Base-by-base conservation (phyloP, 768 basidiomycete species). In the Lactarius sp. region DNA sequence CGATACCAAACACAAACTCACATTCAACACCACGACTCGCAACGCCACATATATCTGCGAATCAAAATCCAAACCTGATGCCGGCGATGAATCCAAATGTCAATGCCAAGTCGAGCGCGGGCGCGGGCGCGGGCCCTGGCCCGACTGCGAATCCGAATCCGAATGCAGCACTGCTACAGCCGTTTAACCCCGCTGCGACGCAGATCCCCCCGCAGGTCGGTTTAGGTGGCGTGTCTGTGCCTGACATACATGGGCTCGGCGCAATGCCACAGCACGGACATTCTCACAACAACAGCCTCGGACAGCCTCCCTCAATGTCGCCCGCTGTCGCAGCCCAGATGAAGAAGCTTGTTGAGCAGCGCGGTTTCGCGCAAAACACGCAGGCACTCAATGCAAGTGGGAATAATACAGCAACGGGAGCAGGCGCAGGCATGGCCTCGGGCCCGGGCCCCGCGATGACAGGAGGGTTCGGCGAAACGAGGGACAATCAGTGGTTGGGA, bases 271-370 rank as follows among this genome's bases (percentile, higher is more conserved):
- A 58, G 27, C 42, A 34, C 16, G 61, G 61, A 33, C 56, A 47
- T 4, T 12, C 64, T 12, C 64, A 56, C 13, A 57, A 10, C 41
- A 56, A 39, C 4, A 56, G 34, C 49, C 18, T 53, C 18, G 55
- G 60, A 13, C 49, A 61, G 36, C 57, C 39, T 52, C 55, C 27
- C 5, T 22, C 7, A n/a, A n/a, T 64, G 33, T 34, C 68, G 2
- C 51, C 61, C 7, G 56, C 18, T 14, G 2, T 61, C n/a, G 66
- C 59, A 22, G 61, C 68, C 3, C 68, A 68, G 52, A 61, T 68
- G 59, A 56, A 55, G 55, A 66, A 66, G 44, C 49, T 64, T 16
- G 41, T 54, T n/a, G 67, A 66, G 13, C 67, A 66, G 44, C 55
- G 56, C 9, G 49, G 51, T 8, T 41, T 53, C 31, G 47, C 51